Base-by-base conservation (phyloP, 192 early-diverging fungal species). In the Coemansia sp. region DNA sequence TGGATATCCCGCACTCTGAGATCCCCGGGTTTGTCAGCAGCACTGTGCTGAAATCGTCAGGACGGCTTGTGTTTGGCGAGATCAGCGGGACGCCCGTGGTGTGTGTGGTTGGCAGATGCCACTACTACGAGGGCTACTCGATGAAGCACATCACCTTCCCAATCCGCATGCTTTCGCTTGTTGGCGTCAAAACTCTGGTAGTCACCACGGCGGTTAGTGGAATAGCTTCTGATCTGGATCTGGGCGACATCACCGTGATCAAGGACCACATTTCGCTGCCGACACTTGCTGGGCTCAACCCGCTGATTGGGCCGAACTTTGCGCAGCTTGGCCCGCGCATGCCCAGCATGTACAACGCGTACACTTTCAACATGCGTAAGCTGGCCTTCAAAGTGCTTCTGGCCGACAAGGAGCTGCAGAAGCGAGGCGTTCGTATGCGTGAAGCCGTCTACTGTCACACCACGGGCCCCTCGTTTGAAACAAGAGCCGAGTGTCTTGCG, bases 401-500 rank as follows among this genome's bases (percentile, higher is more conserved):
- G 53, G 45, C 52, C 32, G 64, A 71, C 54, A 19, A 41, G 15
- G 75, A 80, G n/a, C 26, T 82, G 56, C 76, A 76, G 64, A 56
- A 61, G 19, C 63, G 63, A 12, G 67, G 74, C 6, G 65, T 85
- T 43, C 50, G 70, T 10, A 80, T 95, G 70, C 85, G 89, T 40
- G 94, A 96, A 75, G 94, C 92, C 61, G 81, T 92, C 9, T 95
- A 94, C 68, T 83, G 77, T 67, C 91, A 91, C 70, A 92, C 95
- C 8, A 80, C 91, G n/a, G 95, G 95, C 0, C 95, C 95, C n/a
- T 87, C 86, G n/a, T 95, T 91, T 67, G 96, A 98, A 76, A 92
- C 93, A 4, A 81, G 91, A 56, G 92, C 93, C 1, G 95, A 98
- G 71, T 87, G 89, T 60, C 65, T 90, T 41, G 88, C 88, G 66